These are phyloP conservation scores for Primulina huaijiensis DNA, from an alignment of 257 asterid genomes.

Conservation along the genomic window DNA sequence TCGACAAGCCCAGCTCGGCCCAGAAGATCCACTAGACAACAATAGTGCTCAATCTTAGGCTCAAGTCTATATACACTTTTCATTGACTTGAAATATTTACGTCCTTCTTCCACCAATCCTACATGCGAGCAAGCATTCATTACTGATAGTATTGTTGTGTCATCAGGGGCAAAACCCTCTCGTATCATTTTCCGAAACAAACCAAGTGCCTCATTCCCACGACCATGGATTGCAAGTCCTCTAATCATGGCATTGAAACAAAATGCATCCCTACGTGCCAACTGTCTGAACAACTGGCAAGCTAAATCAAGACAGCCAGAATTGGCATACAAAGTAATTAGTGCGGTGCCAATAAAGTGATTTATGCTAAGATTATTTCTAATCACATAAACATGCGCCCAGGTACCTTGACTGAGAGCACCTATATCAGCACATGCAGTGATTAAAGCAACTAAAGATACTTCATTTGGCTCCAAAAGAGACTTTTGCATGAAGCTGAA, in stretches of 20 bases:
- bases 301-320: conserved; percentile 53
- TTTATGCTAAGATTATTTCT: conserved; percentile 42
- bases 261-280: conserved; percentile 44
- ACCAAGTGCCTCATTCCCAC: conserved; percentile 48
- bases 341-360: conserved; percentile 48
- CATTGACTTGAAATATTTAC: conserved; percentile 47
- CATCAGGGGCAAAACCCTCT: conserved; percentile 44
- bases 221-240: conserved; percentile 66
- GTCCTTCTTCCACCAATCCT: conserved; percentile 64
- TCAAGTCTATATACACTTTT: conserved; percentile 36
- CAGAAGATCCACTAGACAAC: conserved; percentile 64
- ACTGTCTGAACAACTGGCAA: conserved; percentile 40
- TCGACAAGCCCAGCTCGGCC: conserved; percentile 59
- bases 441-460: conserved; percentile 49
- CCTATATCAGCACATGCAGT: conserved; percentile 64
- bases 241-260: conserved; percentile 72
- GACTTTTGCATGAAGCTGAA: conserved; percentile 55
- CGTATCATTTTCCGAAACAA: conserved; percentile 47
- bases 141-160: conserved; percentile 46
- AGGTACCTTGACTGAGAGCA: conserved; percentile 53
- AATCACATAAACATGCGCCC: conserved; percentile 54
- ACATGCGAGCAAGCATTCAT: conserved; percentile 71
- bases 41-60: conserved; percentile 65
- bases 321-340: conserved; percentile 55
- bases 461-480: conserved; percentile 46